Conservation (phyloP, 2,329 filamentous ascomycete species). For the Chaetomiaceae sp. region DNA sequence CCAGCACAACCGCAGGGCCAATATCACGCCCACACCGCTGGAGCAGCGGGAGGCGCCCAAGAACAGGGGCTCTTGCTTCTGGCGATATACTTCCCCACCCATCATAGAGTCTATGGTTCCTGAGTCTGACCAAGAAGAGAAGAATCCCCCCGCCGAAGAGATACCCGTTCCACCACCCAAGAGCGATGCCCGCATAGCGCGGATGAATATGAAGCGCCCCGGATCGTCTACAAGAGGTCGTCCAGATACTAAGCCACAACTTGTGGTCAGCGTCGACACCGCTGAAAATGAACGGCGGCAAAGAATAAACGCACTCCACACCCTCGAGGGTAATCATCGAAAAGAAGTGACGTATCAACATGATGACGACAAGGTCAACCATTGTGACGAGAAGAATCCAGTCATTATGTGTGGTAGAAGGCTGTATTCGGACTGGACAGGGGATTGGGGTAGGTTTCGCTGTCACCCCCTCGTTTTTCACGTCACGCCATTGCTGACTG, state of each 20-base stretch:
- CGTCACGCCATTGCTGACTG: not conserved
- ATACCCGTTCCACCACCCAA: too few relatives aligned
- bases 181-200: not conserved
- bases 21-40: not conserved
- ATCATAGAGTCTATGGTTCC: too few relatives aligned
- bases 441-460: constrained; percentile 14
- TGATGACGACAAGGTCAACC: not conserved
- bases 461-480: not conserved
- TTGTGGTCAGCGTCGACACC: not conserved
- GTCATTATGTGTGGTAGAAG: constrained; percentile 12
- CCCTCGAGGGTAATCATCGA: not conserved
- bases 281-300: too few relatives aligned
- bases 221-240: not conserved
- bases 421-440: constrained; percentile 14
- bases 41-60: not conserved
- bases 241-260: not conserved
- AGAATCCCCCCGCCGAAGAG: too few relatives aligned
- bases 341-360: not conserved
- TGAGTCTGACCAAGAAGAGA: not conserved
- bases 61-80: not conserved
- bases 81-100: not conserved
- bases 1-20: too few relatives aligned
- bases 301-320: not conserved
- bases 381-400: not conserved
- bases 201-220: not conserved